phyloP scores from a whole-genome alignment of 495 filamentous ascomycete genomes.

The Podospora pseudocomata region DNA sequence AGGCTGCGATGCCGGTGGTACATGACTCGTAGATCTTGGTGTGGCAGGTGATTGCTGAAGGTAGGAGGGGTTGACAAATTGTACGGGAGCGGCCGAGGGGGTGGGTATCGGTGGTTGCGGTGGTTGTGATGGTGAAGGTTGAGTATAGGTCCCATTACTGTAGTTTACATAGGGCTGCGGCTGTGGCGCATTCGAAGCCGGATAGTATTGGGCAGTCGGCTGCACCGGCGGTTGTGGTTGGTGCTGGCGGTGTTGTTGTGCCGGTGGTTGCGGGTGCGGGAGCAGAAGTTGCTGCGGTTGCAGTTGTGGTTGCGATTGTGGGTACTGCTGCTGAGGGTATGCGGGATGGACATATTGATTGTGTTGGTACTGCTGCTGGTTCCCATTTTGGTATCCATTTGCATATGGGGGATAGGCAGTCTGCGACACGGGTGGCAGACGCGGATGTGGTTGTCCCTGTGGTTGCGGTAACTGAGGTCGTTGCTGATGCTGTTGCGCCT shows the following conservation, averaged over 20 bases:
- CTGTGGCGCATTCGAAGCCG: background rate
- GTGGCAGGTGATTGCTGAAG: constrained; percentile 16
- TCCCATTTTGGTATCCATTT: constrained; percentile 23
- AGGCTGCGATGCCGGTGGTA: constrained; percentile 4
- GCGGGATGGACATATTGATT: constrained; percentile 26
- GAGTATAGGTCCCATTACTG: constrained; percentile 1
- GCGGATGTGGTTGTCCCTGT: constrained; percentile 27
- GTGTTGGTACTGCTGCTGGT: constrained; percentile 29
- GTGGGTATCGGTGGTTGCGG: background rate
- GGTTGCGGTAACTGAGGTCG: constrained; percentile 18
- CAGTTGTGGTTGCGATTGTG: constrained; percentile 24
- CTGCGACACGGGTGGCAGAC: constrained; percentile 18
- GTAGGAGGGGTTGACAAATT: constrained; percentile 21
- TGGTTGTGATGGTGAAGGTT: constrained; percentile 1
- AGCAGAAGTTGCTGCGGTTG: constrained; percentile 8
- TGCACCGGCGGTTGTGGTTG: constrained; percentile 9
- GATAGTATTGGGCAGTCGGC: constrained; percentile 7
- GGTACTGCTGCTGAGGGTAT: constrained; percentile 21
- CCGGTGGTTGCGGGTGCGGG: constrained; percentile 11
- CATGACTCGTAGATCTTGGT: constrained; percentile 8
- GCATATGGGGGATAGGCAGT: constrained; percentile 18
- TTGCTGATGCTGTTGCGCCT: constrained; percentile 24
- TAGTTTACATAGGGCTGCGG: constrained; percentile 6
- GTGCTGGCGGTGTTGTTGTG: constrained; percentile 19
- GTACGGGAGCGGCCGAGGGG: constrained; percentile 6